Evolutionary conservation across 2,329 filamentous ascomycete genomes (phyloP).

Genomic region (Fusarium setosum): DNA sequence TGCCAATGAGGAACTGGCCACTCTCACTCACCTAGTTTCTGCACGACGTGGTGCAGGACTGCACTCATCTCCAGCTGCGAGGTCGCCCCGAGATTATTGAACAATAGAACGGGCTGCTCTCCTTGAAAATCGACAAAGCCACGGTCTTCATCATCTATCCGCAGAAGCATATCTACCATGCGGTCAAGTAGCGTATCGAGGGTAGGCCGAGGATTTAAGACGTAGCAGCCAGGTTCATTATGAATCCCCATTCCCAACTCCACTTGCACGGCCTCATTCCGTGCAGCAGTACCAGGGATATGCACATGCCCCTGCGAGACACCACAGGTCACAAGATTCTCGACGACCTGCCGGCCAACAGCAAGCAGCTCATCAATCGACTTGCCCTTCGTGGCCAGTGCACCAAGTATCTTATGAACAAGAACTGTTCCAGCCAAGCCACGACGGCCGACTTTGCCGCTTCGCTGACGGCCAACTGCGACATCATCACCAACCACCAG

Average conservation of each 20-base stretch:
- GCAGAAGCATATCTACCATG: conserved; percentile 73
- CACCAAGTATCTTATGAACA: neutral
- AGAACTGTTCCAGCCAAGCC: conserved; percentile 56
- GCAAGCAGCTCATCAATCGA: neutral
- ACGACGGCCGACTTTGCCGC: conserved; percentile 60
- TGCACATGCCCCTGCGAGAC: conserved; percentile 58
- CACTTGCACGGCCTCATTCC: conserved; percentile 64
- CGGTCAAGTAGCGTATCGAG: conserved; percentile 63
- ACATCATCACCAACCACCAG: conserved; percentile 7
- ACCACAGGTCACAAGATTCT: conserved; percentile 39
- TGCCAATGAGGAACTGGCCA: neutral
- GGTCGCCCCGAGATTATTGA: conserved; percentile 38
- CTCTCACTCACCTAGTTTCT: conserved; percentile 19
- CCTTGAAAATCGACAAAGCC: conserved; percentile 60
- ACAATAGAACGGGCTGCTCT: conserved; percentile 46
- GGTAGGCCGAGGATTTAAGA: conserved; percentile 52
- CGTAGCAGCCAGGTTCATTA: conserved; percentile 52
- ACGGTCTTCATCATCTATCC: conserved; percentile 59
- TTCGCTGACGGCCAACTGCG: conserved; percentile 64
- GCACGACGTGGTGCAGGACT: conserved; percentile 28
- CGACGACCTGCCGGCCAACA: neutral
- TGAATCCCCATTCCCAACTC: conserved; percentile 59
- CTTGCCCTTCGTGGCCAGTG: neutral
- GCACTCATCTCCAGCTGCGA: conserved; percentile 35
- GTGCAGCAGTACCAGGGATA: conserved; percentile 59